phyloP scores from a whole-genome alignment of 495 filamentous ascomycete species.

The Penicillium atrosanguineum region DNA sequence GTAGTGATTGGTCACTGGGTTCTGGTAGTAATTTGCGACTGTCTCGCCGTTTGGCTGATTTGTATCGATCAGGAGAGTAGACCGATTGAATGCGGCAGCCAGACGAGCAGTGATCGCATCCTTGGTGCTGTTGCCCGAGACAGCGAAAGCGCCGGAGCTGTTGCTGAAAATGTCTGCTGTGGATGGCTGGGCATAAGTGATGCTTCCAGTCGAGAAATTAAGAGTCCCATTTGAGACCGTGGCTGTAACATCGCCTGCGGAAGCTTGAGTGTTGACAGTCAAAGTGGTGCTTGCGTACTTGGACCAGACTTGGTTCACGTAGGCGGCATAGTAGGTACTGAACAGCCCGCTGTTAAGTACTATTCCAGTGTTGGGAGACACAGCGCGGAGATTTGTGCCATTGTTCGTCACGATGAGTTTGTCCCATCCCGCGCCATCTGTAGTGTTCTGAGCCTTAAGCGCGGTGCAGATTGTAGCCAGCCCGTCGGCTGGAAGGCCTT shows the following conservation, averaged over 20 bases:
- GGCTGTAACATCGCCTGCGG: conserved; percentile 49
- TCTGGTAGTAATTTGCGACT: conserved; percentile 51
- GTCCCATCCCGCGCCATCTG: conserved; percentile 62
- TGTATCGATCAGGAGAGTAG: conserved; percentile 52
- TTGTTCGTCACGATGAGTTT: conserved; percentile 54
- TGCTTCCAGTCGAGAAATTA: conserved; percentile 44
- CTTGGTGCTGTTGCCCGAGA: conserved; percentile 42
- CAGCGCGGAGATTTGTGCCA: conserved; percentile 55
- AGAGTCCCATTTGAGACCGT: conserved; percentile 49
- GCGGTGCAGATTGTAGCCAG: conserved; percentile 53
- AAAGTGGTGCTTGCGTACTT: conserved; percentile 53
- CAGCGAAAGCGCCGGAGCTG: conserved; percentile 65
- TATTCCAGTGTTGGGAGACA: conserved; percentile 65
- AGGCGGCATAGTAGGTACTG: conserved; percentile 58
- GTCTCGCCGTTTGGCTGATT: conserved; percentile 50
- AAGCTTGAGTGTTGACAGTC: conserved; percentile 62
- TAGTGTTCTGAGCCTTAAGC: conserved; percentile 50
- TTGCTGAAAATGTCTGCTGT: conserved; percentile 68
- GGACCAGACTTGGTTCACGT: conserved; percentile 63
- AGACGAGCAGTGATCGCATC: conserved; percentile 62
- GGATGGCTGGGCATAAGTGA: conserved; percentile 55
- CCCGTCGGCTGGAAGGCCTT: conserved; percentile 56
- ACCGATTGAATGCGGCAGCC: conserved; percentile 66
- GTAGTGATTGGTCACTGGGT: conserved; percentile 68
- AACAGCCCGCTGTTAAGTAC: conserved; percentile 56